Percentiles rank a stretch among this genome's conserved stretches.
Conservation (phyloP, 106 monocot genomes). For the Dendrobium officinale region DNA sequence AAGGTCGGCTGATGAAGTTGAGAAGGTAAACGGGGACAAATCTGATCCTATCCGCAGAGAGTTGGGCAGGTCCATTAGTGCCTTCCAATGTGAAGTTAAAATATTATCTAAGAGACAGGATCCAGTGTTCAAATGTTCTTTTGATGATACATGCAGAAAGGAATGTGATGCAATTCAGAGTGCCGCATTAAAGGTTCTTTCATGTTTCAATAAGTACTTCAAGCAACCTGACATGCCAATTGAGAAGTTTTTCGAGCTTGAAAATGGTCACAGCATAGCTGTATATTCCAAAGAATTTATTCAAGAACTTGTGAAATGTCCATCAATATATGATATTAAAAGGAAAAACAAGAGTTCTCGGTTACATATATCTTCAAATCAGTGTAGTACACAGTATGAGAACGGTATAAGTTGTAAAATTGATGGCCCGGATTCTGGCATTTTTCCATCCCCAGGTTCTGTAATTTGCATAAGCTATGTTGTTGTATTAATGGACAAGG, state of each 20-base stretch:
- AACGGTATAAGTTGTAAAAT: constrained; percentile 27
- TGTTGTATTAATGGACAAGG: constrained; percentile 39
- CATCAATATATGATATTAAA: constrained; percentile 21
- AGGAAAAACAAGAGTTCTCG: constrained; percentile 6
- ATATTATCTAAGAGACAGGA: constrained; percentile 53
- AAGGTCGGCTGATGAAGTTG: constrained; percentile 7
- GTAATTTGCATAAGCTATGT: constrained; percentile 60
- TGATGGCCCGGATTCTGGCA: constrained; percentile 61
- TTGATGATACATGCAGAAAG: constrained; percentile 43
- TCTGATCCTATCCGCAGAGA: not conserved
- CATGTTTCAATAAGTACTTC: constrained; percentile 56
- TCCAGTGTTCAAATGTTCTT: constrained; percentile 38
- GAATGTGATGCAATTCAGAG: constrained; percentile 80
- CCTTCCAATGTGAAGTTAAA: constrained; percentile 64
- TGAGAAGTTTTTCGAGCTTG: constrained; percentile 31
- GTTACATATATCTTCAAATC: constrained; percentile 5
- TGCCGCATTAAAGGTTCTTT: constrained; percentile 61
- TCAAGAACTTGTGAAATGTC: constrained; percentile 34
- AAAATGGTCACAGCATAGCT: constrained; percentile 18
- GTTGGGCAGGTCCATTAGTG: constrained; percentile 9
- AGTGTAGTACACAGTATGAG: constrained; percentile 10
- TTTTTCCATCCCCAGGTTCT: constrained; percentile 56
- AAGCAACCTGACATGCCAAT: constrained; percentile 32
- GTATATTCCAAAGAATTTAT: constrained; percentile 27
- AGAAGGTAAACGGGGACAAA: constrained; percentile 10